Base-by-base conservation (phyloP, 2,329 filamentous ascomycete species). In the Madurella mycetomatis region DNA sequence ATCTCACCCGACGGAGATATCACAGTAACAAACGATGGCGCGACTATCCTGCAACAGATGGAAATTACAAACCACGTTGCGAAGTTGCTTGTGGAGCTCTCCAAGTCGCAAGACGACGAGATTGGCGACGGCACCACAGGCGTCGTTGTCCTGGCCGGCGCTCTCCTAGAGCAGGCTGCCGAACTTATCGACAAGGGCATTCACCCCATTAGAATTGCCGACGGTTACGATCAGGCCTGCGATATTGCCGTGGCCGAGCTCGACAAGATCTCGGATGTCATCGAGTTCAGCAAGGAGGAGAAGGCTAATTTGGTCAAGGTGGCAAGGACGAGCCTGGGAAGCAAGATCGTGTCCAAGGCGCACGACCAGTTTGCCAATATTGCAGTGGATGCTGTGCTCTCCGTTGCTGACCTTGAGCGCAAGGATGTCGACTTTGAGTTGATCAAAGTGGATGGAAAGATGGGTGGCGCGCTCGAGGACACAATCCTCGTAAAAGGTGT, bases 141-240 rank as follows among this genome's bases (percentile, higher is more conserved):
- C 72, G 94, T 99, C 13, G 94, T 99, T 49, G 95, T 99, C 47
- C 78, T 99, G 63, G 94, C 94, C 13, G 94, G 92, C 61, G 92
- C 94, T 59, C 83, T 99, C 61, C 80, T 99, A 58, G 95, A 99
- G 75, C 92, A 97, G 76, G 94, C 94, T 16, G 90, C 92, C 60
- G 94, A 96, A 70, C 83, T 99, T 65, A 97, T 99, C 72, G 95
- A 99, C 81, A 99, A 99, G 83, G 95, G 94, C 70, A 99, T 99
- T 66, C 94, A 99, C 76, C 94, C 94, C 58, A 99, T 99, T 71
- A 83, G 95, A 65, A 97, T 99, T 75, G 95, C 95, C 62, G 94
- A 99, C 73, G 94, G 94, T 50, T 99, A 96, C 75, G 94, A 99
- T 71, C 86, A 95, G 67, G 94, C 94, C 54, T 99, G 95, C 70